Base-by-base conservation (phyloP, 1,139 yeast genomes). In the Lodderomyces margitis region DNA sequence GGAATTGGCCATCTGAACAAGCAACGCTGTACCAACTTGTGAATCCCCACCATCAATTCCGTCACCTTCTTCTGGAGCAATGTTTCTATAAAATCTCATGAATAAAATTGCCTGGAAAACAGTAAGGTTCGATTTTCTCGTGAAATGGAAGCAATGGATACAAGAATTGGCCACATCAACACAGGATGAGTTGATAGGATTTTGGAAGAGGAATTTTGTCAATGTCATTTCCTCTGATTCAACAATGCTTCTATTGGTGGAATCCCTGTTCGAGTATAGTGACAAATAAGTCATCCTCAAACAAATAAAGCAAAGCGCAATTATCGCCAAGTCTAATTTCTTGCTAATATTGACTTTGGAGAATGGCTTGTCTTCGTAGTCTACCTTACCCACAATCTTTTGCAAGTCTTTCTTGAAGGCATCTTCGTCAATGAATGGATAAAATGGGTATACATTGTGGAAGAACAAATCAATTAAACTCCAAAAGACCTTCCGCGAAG, bases 41-140 rank as follows among this genome's bases (percentile, higher is more conserved):
- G 75, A 64, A 46, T 70, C 79, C 1, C 69, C 70, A 9, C 73
- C 73, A 47, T 68, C 74, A 1, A 67, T 70, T n/a, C 50, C 53
- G 45, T 69, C 72, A 14, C 79, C 77, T 48, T 74, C 78, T 46
- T 75, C 80, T 0, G 80, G 80, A 0, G 80, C 77, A 40, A 54
- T 59, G 19, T 60, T 58, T 25, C 70, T 69, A 46, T 77, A 77
- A 12, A 74, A 57, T 32, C 76, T 59, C 63, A 75, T 63, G 46
- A 67, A 56, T 12, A 77, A 46, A 3, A 70, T 64, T 31, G 64
- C 61, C 37, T 62, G 68, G 25, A 64, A 58, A 1, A 61, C 60
- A 0, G 54, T 50, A 24, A 64, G 40, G 35, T 54, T 56, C 28
- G 58, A 53, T 39, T 59, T 52, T 37, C 57, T 53, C 11, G 52